Evolutionary conservation across 192 early-diverging fungal genomes (phyloP).

Genomic region (Coemansia sp.): DNA sequence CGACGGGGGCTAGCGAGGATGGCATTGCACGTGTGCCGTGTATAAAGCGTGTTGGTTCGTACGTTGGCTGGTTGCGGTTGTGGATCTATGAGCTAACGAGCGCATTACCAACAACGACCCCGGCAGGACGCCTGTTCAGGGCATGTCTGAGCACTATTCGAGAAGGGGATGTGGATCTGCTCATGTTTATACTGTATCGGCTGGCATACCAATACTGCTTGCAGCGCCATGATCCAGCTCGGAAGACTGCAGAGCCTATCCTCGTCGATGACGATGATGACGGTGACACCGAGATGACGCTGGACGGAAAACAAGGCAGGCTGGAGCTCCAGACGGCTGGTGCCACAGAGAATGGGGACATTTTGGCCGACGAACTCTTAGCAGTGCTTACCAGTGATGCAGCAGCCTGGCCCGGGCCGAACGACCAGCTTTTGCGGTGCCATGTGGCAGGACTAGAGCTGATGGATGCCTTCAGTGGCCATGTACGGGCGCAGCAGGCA

Average conservation of each 20-base stretch:
- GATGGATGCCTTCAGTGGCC: constrained; percentile 20
- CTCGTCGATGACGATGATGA: constrained; percentile 28
- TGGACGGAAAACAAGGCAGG: neutral
- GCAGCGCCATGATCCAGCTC: neutral
- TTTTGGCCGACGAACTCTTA: constrained; percentile 15
- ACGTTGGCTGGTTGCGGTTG: constrained; percentile 30
- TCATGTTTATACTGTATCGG: constrained; percentile 30
- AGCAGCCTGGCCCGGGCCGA: neutral
- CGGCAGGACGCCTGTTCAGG: constrained; percentile 21
- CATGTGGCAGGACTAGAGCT: constrained; percentile 31
- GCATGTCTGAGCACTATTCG: constrained; percentile 31
- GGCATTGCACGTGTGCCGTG: constrained; percentile 10
- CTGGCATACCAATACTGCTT: constrained; percentile 29
- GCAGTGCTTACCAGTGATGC: constrained; percentile 19
- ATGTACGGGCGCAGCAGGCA: constrained; percentile 26
- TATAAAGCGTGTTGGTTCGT: constrained; percentile 4
- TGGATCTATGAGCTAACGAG: constrained; percentile 28
- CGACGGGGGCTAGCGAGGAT: neutral
- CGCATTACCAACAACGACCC: neutral
- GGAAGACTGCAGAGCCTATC: constrained; percentile 2
- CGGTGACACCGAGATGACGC: neutral
- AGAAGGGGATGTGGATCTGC: constrained; percentile 30
- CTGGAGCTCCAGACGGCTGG: neutral
- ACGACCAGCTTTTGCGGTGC: constrained; percentile 35
- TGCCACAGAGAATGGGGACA: neutral